A percentile compares a stretch with the other conserved stretches of the same genome.
Evolutionary conservation across 2,329 filamentous ascomycete species (phyloP).

Genomic region (Huntiella decipiens): DNA sequence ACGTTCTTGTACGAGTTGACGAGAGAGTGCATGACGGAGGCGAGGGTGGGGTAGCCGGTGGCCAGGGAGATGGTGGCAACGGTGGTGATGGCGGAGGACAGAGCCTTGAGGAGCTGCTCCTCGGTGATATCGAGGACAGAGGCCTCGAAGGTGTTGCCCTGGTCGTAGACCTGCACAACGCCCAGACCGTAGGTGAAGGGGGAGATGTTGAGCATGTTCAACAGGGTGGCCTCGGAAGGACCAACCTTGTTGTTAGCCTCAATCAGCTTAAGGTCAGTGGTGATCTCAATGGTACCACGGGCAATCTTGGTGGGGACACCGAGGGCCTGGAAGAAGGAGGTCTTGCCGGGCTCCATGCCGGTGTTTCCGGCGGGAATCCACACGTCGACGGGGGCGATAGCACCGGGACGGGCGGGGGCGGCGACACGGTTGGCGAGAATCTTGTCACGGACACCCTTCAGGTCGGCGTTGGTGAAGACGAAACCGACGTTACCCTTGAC

Average conservation of each 20-base stretch:
- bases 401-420: constrained; percentile 93
- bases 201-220: constrained; percentile 99
- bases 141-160: constrained; percentile 79
- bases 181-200: constrained; percentile 99
- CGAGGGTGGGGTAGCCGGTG: constrained; percentile 84
- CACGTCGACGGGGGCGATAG: constrained; percentile 81
- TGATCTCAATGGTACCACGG: constrained; percentile 99
- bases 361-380: constrained; percentile 97
- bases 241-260: constrained; percentile 88
- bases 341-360: constrained; percentile 99
- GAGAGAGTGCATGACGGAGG: constrained; percentile 88
- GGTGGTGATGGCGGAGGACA: constrained; percentile 64
- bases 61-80: constrained; percentile 85
- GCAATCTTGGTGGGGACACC: constrained; percentile 99
- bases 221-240: constrained; percentile 91
- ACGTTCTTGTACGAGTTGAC: constrained; percentile 98
- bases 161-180: constrained; percentile 89
- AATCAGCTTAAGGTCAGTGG: constrained; percentile 90
- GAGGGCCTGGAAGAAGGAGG: constrained; percentile 99
- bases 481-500: constrained; percentile 98
- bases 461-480: constrained; percentile 96
- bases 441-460: constrained; percentile 84
- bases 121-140: constrained; percentile 84
- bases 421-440: constrained; percentile 95
- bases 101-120: constrained; percentile 73